Conservation (phyloP, 106 monocot species). For the Xerophyta viscosa region DNA sequence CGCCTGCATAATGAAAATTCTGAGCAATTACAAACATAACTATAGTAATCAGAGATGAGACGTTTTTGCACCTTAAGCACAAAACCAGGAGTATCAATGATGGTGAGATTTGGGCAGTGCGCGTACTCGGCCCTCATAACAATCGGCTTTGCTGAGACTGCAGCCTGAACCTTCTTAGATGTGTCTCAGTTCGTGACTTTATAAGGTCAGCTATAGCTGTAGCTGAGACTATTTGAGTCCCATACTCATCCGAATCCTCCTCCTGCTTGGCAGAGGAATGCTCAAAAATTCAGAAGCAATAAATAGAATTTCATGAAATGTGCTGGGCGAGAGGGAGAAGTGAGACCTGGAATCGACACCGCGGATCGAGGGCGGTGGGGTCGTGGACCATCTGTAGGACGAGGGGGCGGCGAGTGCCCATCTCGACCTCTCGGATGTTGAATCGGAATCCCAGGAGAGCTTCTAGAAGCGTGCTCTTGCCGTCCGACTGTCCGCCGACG, state of each 20-base stretch:
- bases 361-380: conserved; percentile 69
- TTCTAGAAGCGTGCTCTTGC: conserved; percentile 94
- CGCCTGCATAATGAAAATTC: conserved; percentile 40
- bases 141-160: conserved; percentile 86
- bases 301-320: not conserved
- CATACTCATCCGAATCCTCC: conserved; percentile 98
- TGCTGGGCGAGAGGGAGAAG: no score
- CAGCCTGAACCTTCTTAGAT: conserved; percentile 57
- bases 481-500: conserved; percentile 90
- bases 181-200: conserved; percentile 75
- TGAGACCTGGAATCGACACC: conserved; percentile 88
- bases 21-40: no score
- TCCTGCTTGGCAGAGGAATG: conserved; percentile 48
- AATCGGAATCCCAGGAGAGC: conserved; percentile 95
- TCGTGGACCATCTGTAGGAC: conserved; percentile 99
- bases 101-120: conserved; percentile 94
- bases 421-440: conserved; percentile 98
- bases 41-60: no score
- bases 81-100: conserved; percentile 99
- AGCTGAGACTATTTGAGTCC: conserved; percentile 54
- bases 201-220: conserved; percentile 88
- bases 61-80: conserved; percentile 95
- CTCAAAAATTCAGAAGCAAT: not conserved
- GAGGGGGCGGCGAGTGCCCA: conserved; percentile 95
- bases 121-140: conserved; percentile 98